Conservation (phyloP, 1,139 yeast genomes). For the Protomyces inouyei region DNA sequence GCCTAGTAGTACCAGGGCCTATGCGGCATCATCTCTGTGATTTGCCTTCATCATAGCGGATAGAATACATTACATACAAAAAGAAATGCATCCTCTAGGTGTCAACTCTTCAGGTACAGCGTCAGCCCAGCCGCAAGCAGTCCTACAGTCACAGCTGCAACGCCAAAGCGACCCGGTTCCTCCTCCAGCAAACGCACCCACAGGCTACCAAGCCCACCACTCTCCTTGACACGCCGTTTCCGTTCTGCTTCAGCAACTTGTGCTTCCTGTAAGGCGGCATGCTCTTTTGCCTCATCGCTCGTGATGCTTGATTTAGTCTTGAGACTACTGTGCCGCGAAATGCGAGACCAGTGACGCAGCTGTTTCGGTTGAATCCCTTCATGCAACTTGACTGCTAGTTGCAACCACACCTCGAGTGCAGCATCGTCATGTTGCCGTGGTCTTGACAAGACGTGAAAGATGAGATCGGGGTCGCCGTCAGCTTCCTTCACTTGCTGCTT, state of each 20-base stretch:
- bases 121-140: not conserved
- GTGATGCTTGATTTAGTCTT: not conserved
- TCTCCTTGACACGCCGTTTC: not conserved
- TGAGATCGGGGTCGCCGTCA: slow-evolving; percentile 9
- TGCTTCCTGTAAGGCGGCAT: not conserved
- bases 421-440: not conserved
- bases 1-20: too few relatives aligned
- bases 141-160: not conserved
- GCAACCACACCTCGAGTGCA: not conserved
- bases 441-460: slow-evolving; percentile 2
- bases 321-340: slow-evolving; percentile 8
- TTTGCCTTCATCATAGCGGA: too few relatives aligned
- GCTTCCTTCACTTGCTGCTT: not conserved
- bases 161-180: not conserved
- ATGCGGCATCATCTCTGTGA: too few relatives aligned
- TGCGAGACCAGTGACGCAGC: slow-evolving; percentile 1
- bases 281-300: not conserved
- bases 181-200: not conserved
- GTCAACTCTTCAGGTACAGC: not conserved
- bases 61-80: too few relatives aligned
- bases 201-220: not conserved
- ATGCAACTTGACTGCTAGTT: not conserved
- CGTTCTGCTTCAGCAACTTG: not conserved
- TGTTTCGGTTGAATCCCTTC: slow-evolving; percentile 12
- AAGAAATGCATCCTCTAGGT: too few relatives aligned